Evolutionary conservation across 140 eudicot genomes (phyloP), one percentile per base, ranked within the genome.

Genomic region (Bidens hawaiensis): DNA sequence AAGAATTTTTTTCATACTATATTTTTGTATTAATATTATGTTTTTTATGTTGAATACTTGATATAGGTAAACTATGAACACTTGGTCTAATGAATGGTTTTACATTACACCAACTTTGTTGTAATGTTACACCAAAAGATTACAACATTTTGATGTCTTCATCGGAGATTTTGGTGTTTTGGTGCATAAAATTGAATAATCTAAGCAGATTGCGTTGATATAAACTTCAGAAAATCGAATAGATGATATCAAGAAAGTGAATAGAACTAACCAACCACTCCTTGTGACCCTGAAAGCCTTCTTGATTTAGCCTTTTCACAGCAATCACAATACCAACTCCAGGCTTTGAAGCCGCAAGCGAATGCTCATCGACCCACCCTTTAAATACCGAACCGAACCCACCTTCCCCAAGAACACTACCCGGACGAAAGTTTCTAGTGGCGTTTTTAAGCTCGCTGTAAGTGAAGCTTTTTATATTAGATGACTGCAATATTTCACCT

Each of bases 371-470:
- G 4, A 89, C 79, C 97, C 97, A 89, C 11, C 97, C 97, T 67
- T 89, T 89, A 76, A 75, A 89, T 17, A 89, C 97, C 30, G 95
- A 89, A 52, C 97, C 97, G 31, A 89, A 89, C 5, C 97, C 97
- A 10, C 97, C 97, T 83, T 82, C 88, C 2, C 97, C 97, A 31
- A 89, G 62, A 25, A 89, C 88, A 34, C 97, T 82, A 60, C 85
- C 97, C 0, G 95, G 91, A 9, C 97, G 95, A 31, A 89, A 89
- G 76, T 85, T 89, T 62, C 95, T 78, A 6, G 97, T 89, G 17
- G 88, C 78, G 0, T 74, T 70, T 69, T 60, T 85, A 24, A 89
- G 95, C 57, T 85, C 97, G n/a, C 64, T 65, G 41, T 78, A 82
- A 0, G 86, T 69, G 73, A 80, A 89, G 73, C 81, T 82, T 71